phyloP scores from a whole-genome alignment of 2,329 filamentous ascomycete genomes.

The Neofusicoccum sp. region DNA sequence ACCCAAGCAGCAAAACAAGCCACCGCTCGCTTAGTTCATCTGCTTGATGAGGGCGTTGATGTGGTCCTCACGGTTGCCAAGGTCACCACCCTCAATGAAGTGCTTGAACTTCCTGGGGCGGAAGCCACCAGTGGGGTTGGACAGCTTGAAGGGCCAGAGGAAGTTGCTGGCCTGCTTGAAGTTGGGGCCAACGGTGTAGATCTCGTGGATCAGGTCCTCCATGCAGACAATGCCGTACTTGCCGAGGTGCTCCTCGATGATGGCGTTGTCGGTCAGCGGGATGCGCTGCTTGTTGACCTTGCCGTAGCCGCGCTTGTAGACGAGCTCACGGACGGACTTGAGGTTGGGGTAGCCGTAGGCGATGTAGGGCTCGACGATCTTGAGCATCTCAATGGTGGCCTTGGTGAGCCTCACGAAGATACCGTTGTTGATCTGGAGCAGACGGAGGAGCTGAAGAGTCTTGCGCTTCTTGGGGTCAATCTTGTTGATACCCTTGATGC shows the following conservation, averaged over 20 bases:
- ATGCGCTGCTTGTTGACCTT: conserved; percentile 99
- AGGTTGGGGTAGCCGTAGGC: conserved; percentile 99
- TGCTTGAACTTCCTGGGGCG: conserved; percentile 97
- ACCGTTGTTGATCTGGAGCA: conserved; percentile 99
- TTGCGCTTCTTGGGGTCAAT: conserved; percentile 99
- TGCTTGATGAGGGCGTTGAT: conserved; percentile 95
- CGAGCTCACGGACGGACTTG: conserved; percentile 96
- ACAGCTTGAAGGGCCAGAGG: conserved; percentile 99
- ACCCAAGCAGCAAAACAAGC: conserved; percentile 10
- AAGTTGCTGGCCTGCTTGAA: conserved; percentile 98
- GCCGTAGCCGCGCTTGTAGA: conserved; percentile 98
- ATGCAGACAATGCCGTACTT: conserved; percentile 99
- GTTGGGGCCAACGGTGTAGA: conserved; percentile 97
- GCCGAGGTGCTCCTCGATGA: conserved; percentile 95
- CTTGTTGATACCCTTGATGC: conserved; percentile 99
- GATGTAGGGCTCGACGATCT: conserved; percentile 97
- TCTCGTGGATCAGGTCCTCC: conserved; percentile 99
- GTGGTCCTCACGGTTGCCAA: conserved; percentile 97
- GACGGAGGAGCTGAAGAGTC: conserved; percentile 98
- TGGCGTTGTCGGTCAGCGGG: conserved; percentile 93
- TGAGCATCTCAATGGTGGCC: conserved; percentile 95
- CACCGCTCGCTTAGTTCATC: conserved; percentile 75
- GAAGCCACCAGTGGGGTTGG: conserved; percentile 97
- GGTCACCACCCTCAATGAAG: conserved; percentile 97
- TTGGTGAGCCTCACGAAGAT: conserved; percentile 98